Conservation (phyloP, 148 eudicot genomes). For the Camellia japonica region DNA sequence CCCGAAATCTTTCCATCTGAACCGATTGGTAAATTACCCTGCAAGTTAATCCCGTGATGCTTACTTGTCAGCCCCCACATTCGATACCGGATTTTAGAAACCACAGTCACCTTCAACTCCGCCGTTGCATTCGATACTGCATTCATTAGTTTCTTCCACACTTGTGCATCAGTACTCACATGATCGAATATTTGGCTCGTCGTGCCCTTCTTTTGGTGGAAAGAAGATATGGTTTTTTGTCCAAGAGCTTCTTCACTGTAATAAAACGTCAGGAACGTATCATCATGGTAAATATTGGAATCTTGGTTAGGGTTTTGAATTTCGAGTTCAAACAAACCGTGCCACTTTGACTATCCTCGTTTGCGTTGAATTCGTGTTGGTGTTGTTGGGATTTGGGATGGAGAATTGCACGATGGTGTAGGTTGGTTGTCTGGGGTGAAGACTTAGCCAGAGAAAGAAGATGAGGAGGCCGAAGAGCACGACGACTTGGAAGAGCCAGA, state of each 20-base stretch:
- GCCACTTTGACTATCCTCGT: not conserved
- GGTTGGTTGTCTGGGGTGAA: conserved; percentile 14
- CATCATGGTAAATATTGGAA: conserved; percentile 10
- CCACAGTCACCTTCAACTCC: conserved; percentile 14
- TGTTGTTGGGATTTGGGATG: not conserved
- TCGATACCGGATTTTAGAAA: not conserved
- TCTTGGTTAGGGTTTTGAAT: conserved; percentile 16
- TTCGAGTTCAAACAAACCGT: conserved; percentile 4
- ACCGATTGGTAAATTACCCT: conserved; percentile 9
- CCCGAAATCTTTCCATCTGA: conserved; percentile 24
- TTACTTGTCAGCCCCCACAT: conserved; percentile 12
- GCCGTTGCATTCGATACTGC: conserved; percentile 9
- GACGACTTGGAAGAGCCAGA: conserved; percentile 20
- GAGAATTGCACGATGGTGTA: conserved; percentile 8
- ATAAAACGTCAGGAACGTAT: conserved; percentile 1
- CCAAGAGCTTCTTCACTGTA: not conserved
- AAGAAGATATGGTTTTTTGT: conserved; percentile 7
- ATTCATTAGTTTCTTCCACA: not conserved
- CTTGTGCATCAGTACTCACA: not conserved
- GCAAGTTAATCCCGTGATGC: conserved; percentile 5
- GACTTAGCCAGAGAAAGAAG: conserved; percentile 13
- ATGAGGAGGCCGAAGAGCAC: conserved; percentile 14
- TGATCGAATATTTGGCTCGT: not conserved
- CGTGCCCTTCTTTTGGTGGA: conserved; percentile 12
- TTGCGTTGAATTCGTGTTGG: not conserved